phyloP scores from a whole-genome alignment of 1,284 basidiomycete species.

The Tylopilus sp. region DNA sequence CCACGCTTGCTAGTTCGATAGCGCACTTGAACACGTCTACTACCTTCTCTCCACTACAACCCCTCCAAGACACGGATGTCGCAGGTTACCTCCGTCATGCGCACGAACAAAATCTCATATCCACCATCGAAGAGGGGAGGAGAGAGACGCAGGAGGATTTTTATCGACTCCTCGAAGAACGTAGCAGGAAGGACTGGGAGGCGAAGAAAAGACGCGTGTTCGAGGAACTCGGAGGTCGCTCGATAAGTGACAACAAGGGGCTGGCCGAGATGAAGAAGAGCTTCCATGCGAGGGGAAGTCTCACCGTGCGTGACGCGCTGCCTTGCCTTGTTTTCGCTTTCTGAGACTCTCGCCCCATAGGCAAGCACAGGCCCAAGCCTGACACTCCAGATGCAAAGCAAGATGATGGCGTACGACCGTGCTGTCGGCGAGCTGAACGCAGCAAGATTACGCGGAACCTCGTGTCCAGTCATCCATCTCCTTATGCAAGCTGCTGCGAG shows the following conservation, averaged over 20 bases:
- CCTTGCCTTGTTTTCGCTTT: background rate
- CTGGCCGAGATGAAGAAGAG: constrained; percentile 59
- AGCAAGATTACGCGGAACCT: constrained; percentile 65
- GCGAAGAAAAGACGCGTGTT: constrained; percentile 85
- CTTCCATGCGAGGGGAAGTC: constrained; percentile 50
- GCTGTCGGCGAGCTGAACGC: constrained; percentile 73
- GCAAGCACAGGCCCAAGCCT: constrained; percentile 52
- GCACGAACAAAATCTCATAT: constrained; percentile 91
- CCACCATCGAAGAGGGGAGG: constrained; percentile 87
- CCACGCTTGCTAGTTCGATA: constrained; percentile 74
- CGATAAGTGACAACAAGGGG: constrained; percentile 50
- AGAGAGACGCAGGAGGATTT: constrained; percentile 85
- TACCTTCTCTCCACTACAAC: constrained; percentile 87
- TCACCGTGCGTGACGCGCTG: constrained; percentile 43
- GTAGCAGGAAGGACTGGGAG: constrained; percentile 84
- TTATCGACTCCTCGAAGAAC: constrained; percentile 73
- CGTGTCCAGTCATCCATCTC: constrained; percentile 71
- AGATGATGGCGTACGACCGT: constrained; percentile 93
- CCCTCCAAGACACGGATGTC: constrained; percentile 88
- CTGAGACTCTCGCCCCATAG: constrained; percentile 29
- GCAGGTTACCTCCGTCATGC: constrained; percentile 86
- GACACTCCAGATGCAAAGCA: constrained; percentile 79
- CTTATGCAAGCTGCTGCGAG: constrained; percentile 62
- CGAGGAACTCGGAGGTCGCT: constrained; percentile 78
- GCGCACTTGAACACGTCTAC: constrained; percentile 77